Base-by-base conservation (phyloP, 1,284 basidiomycete species). In the Melanopsichium pennsylvanicum region DNA sequence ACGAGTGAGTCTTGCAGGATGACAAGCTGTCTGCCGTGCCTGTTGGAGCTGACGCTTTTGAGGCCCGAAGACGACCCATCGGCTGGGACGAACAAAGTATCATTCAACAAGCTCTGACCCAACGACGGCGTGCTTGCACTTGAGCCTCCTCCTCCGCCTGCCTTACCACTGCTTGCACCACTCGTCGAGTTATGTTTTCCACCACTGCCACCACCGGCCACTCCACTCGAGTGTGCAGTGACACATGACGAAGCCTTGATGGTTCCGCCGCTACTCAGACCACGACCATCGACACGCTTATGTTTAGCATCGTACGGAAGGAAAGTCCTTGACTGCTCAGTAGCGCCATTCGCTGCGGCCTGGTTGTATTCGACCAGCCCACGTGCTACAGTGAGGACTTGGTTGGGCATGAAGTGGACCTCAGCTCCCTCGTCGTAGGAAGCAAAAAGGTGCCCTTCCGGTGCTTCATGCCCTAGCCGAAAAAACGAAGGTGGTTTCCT, bases 381-480 rank as follows among this genome's bases (percentile, higher is more conserved):
- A 40, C 57, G 56, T 27, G 61, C 61, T 26, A 70, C 68, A 36
- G 56, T 51, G 39, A 70, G 68, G 68, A 70, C 59, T 41, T 61
- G 47, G 11, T 40, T 10, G 62, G 68, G 68, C 68, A 70, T 61
- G 68, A 70, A 70, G 58, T 43, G 61, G 49, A 46, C 55, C 34
- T 48, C 26, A 35, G 27, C n/a, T 33, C 40, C 27, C 38, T 52
- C 29, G 2, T 32, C 48, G 16, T 34, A 27, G 19, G 15, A 21
- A 42, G 15, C 15, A 32, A 45, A 45, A 25, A 25, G 40, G 41
- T 51, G 67, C 50, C 68, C 68, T 61, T 66, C 57, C 49, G n/a
- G n/a, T n/a, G 36, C 68, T 70, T 70, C 68, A 70, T 70, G 68
- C 68, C 68, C 68, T 47, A 66, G 68, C 68, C 46, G 68, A 70